Conservation (phyloP, 371 early-diverging fungal species). For the Mucor mucedo region DNA sequence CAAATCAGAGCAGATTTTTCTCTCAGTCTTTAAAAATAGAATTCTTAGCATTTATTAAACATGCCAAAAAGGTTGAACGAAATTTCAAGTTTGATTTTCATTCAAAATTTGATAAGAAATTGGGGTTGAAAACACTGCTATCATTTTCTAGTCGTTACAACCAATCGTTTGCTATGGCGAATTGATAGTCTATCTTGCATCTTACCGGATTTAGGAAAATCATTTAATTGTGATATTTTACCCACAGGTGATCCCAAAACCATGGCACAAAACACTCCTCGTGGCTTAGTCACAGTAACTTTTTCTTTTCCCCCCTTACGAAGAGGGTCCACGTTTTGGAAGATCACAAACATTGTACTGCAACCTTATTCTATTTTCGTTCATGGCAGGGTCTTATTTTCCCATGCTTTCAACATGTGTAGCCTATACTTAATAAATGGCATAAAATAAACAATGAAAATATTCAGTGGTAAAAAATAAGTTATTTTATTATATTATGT, state of each 20-base stretch:
- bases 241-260: not conserved
- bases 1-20: not conserved
- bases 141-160: conserved; percentile 17
- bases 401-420: not conserved
- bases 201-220: not conserved
- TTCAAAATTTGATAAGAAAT: not conserved
- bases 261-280: too few relatives aligned
- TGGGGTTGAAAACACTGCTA: conserved; percentile 15
- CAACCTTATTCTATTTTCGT: conserved; percentile 1
- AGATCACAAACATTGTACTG: not conserved
- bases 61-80: not conserved
- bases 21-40: not conserved
- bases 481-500: conserved; percentile 1
- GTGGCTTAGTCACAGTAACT: too few relatives aligned
- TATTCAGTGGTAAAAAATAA: too few relatives aligned
- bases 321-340: not conserved
- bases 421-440: not conserved
- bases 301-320: too few relatives aligned
- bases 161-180: conserved; percentile 13
- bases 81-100: conserved; percentile 10
- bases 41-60: not conserved
- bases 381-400: not conserved
- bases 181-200: not conserved
- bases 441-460: not conserved
- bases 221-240: too few relatives aligned